Evolutionary conservation across 306 rosid genomes (phyloP).

Genomic region (Malus sylvestris): DNA sequence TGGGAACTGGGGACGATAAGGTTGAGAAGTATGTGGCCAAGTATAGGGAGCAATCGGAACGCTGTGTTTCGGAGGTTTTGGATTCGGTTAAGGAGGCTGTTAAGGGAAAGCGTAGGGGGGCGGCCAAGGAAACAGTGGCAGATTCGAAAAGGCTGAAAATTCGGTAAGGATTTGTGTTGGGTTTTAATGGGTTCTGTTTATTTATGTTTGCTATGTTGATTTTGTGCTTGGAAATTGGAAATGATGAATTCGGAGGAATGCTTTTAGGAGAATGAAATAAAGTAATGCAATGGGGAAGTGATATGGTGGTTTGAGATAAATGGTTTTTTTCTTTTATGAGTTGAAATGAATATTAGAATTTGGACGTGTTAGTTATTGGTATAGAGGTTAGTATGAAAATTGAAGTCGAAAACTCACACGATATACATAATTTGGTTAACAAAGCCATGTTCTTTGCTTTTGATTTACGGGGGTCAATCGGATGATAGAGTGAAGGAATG

Average conservation of each 20-base stretch:
- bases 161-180: conserved; percentile 40
- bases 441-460: neutral
- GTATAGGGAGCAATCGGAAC: conserved; percentile 70
- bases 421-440: neutral
- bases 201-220: neutral
- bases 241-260: neutral
- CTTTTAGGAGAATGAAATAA: neutral
- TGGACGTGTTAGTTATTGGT: neutral
- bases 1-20: conserved; percentile 61
- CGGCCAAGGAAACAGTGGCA: neutral
- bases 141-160: conserved; percentile 60
- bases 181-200: neutral
- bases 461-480: neutral
- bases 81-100: conserved; percentile 65
- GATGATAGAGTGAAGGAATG: neutral
- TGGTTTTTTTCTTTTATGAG: neutral
- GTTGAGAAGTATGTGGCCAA: conserved; percentile 75
- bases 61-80: conserved; percentile 64
- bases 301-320: neutral
- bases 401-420: neutral
- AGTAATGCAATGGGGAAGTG: neutral
- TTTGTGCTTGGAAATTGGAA: neutral
- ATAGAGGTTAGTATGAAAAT: neutral
- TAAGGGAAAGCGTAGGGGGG: conserved; percentile 54
- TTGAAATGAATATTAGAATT: neutral